Evolutionary conservation across 2,329 filamentous ascomycete genomes (phyloP), one percentile per base, ranked within the genome.

Genomic region (Fusarium haematococcum): DNA sequence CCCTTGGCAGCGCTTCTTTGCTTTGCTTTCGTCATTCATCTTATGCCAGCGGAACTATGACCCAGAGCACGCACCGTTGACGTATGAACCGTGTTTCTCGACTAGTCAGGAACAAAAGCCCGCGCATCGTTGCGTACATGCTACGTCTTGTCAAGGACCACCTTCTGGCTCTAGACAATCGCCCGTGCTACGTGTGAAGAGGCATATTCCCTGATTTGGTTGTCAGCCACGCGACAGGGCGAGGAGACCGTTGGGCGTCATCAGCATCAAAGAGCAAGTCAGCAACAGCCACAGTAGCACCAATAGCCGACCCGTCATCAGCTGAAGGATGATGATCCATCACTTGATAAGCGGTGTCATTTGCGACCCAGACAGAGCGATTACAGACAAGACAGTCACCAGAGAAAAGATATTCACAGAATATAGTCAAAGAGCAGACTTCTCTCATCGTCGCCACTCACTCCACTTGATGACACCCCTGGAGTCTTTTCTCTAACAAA

Each of bases 41-140:
- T 32, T 58, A 56, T 57, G 48, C 50, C 41, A 61, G 45, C 39
- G 64, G 58, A 73, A 67, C 20, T 65, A 66, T 69, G 45, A 56
- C 59, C 58, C 39, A 56, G 32, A 41, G 58, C 61, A 41, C 72
- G 57, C 66, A 68, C 59, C 67, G 66, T 75, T 75, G 72, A 75
- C 72, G 72, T 75, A 75, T 65, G 62, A 50, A 60, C 25, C 62
- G 43, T 69, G 45, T 68, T 43, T 70, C 62, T 67, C 45, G 59
- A 75, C 72, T 75, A 75, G 72, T 70, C 72, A 75, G 72, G 72
- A 75, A 75, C 72, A 67, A 39, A 70, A 73, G 52, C 23, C 65
- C 52, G 72, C 63, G 32, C 68, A 75, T 74, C 54, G 45, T 68
- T 75, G 54, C 41, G 65, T 73, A 62, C 71, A 75, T 41, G 33